phyloP scores from a whole-genome alignment of 331 rosid genomes.

The Telfairia occidentalis region DNA sequence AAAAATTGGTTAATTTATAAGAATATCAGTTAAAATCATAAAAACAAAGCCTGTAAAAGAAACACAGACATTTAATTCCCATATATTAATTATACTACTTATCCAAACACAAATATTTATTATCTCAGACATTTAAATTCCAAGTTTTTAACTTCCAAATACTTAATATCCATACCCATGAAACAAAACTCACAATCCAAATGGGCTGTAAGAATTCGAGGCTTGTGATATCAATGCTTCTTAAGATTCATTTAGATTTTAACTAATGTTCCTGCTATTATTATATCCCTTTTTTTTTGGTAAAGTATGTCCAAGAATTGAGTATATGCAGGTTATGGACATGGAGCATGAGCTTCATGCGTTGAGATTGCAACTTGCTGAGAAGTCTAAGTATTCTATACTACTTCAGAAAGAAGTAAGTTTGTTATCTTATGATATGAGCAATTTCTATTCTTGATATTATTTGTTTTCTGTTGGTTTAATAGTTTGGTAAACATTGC shows the following conservation, averaged over 20 bases:
- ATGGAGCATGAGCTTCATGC: constrained; percentile 93
- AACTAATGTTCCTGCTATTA: not conserved
- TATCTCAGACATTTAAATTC: no score
- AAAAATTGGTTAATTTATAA: no score
- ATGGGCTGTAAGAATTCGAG: not conserved
- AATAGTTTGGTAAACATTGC: not conserved
- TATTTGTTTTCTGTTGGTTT: not conserved
- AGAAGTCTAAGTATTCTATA: constrained; percentile 66
- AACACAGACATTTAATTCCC: no score
- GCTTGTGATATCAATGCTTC: not conserved
- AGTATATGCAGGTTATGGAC: constrained; percentile 71
- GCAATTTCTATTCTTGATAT: not conserved
- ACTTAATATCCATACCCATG: no score
- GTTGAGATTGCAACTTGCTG: constrained; percentile 68
- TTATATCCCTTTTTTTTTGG: constrained; percentile 3
- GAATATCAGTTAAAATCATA: no score
- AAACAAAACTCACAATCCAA: no score
- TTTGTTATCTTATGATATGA: not conserved
- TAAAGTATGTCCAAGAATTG: constrained; percentile 7
- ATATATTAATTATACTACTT: no score
- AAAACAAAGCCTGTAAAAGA: no score
- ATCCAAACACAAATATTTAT: no score
- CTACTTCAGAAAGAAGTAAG: constrained; percentile 73
- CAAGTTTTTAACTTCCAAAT: no score
- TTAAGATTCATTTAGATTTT: no score